Conservation (phyloP, 2,329 filamentous ascomycete species). For the Hawksworthiomyces lignivorus region DNA sequence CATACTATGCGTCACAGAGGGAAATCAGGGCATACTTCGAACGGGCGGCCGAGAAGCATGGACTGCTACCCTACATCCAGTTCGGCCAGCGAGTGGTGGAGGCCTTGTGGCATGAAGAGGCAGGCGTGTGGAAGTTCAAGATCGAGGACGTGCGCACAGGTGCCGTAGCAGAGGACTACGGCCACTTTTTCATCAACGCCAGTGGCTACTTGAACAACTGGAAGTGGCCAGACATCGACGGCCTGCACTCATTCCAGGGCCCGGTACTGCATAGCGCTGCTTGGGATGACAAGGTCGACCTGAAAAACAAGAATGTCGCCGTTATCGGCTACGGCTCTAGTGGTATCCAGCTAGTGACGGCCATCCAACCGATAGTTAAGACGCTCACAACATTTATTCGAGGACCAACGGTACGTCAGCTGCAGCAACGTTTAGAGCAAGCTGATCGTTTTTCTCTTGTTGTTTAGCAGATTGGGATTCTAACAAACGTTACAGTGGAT, state of each 20-base stretch:
- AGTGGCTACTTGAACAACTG: conserved; percentile 41
- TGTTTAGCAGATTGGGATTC: too few relatives aligned
- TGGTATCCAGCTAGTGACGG: conserved; percentile 21
- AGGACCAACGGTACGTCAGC: too few relatives aligned
- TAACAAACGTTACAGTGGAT: conserved; percentile 48
- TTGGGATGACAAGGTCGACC: conserved; percentile 17
- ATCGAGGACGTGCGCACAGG: conserved; percentile 3
- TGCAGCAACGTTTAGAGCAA: too few relatives aligned
- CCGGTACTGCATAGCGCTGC: conserved; percentile 13
- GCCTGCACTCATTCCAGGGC: conserved; percentile 13
- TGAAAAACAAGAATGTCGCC: conserved; percentile 9
- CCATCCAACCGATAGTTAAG: conserved; percentile 27
- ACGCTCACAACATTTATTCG: conserved; percentile 16
- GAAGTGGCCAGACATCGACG: conserved; percentile 30
- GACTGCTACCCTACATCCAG: conserved; percentile 7
- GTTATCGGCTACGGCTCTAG: conserved; percentile 13
- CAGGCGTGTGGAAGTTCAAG: conserved; percentile 6
- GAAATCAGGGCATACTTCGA: conserved; percentile 14
- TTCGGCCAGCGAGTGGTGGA: conserved; percentile 6
- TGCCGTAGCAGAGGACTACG: conserved; percentile 19
- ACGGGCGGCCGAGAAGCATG: conserved; percentile 8
- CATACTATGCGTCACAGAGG: conserved; percentile 8
- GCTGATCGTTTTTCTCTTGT: too few relatives aligned
- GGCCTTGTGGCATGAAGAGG: conserved; percentile 13
- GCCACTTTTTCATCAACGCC: conserved; percentile 42